phyloP scores from a whole-genome alignment of 371 early-diverging fungal species.

The Mortierella sp. region DNA sequence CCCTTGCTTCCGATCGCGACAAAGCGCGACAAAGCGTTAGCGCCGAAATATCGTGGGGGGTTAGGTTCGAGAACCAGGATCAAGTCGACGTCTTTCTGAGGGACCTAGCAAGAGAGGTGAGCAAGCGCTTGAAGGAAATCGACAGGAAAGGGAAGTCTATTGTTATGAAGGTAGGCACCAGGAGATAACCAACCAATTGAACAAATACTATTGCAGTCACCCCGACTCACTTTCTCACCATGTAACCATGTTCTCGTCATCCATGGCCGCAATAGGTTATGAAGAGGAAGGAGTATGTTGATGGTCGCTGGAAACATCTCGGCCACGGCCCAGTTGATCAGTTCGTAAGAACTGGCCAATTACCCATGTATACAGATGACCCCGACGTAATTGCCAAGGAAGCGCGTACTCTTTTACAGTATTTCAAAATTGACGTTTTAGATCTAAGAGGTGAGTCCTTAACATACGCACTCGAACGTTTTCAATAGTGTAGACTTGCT shows the following conservation, averaged over 20 bases:
- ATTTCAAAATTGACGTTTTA: slow-evolving; percentile 59
- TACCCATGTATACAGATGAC: slow-evolving; percentile 64
- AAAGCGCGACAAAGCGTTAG: slow-evolving; percentile 83
- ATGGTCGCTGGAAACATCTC: slow-evolving; percentile 68
- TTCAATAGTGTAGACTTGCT: neutral
- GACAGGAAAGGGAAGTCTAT: slow-evolving; percentile 63
- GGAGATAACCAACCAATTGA: neutral
- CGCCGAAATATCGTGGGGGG: slow-evolving; percentile 87
- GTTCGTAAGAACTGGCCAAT: slow-evolving; percentile 65
- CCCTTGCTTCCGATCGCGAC: slow-evolving; percentile 62
- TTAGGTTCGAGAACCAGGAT: slow-evolving; percentile 78
- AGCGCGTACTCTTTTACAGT: slow-evolving; percentile 60
- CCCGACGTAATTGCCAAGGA: slow-evolving; percentile 59
- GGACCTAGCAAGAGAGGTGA: slow-evolving; percentile 66
- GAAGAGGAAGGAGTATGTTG: slow-evolving; percentile 62
- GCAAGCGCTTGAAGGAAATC: slow-evolving; percentile 62
- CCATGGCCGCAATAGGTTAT: slow-evolving; percentile 49
- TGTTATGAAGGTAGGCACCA: slow-evolving; percentile 65
- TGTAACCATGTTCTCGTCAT: neutral
- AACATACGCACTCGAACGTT: neutral
- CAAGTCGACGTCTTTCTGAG: slow-evolving; percentile 75
- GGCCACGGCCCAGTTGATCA: slow-evolving; percentile 79
- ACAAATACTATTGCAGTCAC: neutral
- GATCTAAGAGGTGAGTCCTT: slow-evolving; percentile 68
- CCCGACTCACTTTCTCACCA: neutral